phyloP scores from a whole-genome alignment of 2,329 filamentous ascomycete species.

The Curvularia hawaiiensis region DNA sequence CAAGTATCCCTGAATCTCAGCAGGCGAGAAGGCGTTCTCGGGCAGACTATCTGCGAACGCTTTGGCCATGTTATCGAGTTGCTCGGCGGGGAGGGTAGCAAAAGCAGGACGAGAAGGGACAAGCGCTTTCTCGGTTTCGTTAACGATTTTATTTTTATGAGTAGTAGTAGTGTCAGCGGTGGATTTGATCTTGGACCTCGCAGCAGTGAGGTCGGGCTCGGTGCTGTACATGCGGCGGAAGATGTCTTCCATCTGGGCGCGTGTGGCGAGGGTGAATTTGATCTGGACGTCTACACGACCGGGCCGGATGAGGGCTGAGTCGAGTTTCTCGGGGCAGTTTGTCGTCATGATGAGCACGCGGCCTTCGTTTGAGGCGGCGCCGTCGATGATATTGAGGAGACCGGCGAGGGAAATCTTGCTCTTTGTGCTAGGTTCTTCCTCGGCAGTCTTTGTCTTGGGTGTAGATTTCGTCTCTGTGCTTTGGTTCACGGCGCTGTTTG shows the following conservation, averaged over 20 bases:
- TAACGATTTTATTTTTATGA: not conserved
- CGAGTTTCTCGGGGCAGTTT: constrained; percentile 31
- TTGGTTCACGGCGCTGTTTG: not conserved
- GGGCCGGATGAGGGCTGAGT: constrained; percentile 64
- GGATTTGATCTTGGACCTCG: not conserved
- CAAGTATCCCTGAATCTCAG: constrained; percentile 23
- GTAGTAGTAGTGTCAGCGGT: not conserved
- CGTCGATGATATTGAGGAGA: constrained; percentile 82
- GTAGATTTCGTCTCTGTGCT: not conserved
- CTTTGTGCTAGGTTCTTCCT: constrained; percentile 1
- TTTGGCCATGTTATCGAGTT: not conserved
- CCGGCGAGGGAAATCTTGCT: constrained; percentile 74
- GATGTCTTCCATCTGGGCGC: constrained; percentile 15
- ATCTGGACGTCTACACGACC: constrained; percentile 62
- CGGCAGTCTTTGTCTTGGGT: not conserved
- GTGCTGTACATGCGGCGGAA: constrained; percentile 29
- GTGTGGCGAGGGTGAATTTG: constrained; percentile 24
- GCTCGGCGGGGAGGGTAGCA: not conserved
- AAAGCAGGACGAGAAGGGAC: not conserved
- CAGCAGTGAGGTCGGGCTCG: not conserved
- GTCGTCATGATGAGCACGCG: constrained; percentile 38
- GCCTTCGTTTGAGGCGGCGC: constrained; percentile 76
- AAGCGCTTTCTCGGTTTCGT: not conserved
- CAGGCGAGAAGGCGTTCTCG: constrained; percentile 12
- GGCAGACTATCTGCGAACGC: constrained; percentile 17